Base-by-base conservation (phyloP, 768 basidiomycete genomes). In the Dacryopinax spathularia region DNA sequence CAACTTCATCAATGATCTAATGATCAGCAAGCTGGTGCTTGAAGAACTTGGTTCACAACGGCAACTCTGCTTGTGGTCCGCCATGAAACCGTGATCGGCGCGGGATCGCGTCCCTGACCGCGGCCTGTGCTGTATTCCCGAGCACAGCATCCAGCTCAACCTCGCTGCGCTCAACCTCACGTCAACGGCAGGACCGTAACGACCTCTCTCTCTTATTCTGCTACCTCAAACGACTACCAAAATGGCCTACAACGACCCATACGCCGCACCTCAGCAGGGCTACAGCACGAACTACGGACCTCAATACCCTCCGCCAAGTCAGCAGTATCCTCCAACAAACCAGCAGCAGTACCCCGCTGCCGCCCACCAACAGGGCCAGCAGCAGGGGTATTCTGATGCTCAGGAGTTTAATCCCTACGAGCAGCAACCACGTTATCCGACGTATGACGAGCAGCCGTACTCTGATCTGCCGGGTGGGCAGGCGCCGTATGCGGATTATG, bases 71-170 rank as follows among this genome's bases (percentile, higher is more conserved):
- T n/a, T n/a, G n/a, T n/a, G n/a, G n/a, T n/a, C n/a, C n/a, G n/a
- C n/a, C n/a, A n/a, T n/a, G n/a, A n/a, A n/a, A n/a, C n/a, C n/a
- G n/a, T n/a, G n/a, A n/a, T n/a, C n/a, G n/a, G n/a, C n/a, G n/a
- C n/a, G n/a, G n/a, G n/a, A n/a, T n/a, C n/a, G n/a, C n/a, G n/a
- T n/a, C n/a, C n/a, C n/a, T n/a, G n/a, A n/a, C n/a, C n/a, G n/a
- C n/a, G n/a, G n/a, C n/a, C n/a, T n/a, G n/a, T n/a, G 48, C 25
- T 56, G 48, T 56, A 56, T 56, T 56, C 48, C 48, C 48, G 48
- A 56, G 48, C 48, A 56, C 48, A 25, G 48, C 48, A 56, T 56
- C 25, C 31, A 13, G 48, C 10, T 29, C 48, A 56, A 20, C 25
- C 25, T 25, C 48, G 48, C 48, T 56, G 48, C 48, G 48, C 48